Percentiles rank a stretch among this genome's conserved stretches.
These are phyloP conservation scores for Cylindrodendrum hubeiense DNA, from an alignment of 2,329 filamentous ascomycete species.

Conservation along the genomic window DNA sequence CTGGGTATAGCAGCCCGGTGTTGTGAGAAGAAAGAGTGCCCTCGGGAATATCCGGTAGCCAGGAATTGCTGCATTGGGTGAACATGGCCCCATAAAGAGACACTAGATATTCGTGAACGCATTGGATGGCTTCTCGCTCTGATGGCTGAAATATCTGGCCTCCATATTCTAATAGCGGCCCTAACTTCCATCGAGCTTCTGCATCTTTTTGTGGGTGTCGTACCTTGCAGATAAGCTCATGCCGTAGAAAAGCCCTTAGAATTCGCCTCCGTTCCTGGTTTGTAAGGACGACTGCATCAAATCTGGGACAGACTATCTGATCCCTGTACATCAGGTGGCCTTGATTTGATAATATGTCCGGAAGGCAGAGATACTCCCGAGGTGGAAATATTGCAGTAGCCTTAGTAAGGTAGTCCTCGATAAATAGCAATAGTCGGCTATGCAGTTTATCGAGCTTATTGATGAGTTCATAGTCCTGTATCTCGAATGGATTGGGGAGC, in stretches of 20 bases:
- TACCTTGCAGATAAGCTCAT: slow-evolving; percentile 19
- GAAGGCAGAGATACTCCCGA: slow-evolving; percentile 25
- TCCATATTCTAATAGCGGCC: background rate
- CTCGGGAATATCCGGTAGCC: background rate
- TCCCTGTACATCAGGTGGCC: slow-evolving; percentile 19
- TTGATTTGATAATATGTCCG: background rate
- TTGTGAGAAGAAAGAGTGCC: background rate
- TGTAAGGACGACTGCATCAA: slow-evolving; percentile 11
- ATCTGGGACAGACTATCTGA: background rate
- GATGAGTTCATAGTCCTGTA: background rate
- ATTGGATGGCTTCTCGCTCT: slow-evolving; percentile 4
- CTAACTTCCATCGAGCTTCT: background rate
- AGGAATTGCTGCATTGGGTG: slow-evolving; percentile 3
- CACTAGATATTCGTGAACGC: slow-evolving; percentile 22
- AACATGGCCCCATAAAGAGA: slow-evolving; percentile 31
- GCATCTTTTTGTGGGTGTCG: background rate
- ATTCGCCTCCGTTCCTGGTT: slow-evolving; percentile 14
- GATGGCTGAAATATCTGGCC: background rate
- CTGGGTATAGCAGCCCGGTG: slow-evolving; percentile 15
- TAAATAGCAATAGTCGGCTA: slow-evolving; percentile 8
- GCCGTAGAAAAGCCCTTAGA: slow-evolving; percentile 19
- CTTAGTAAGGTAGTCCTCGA: slow-evolving; percentile 36
- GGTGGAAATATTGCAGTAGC: slow-evolving; percentile 24
- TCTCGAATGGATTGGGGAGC: slow-evolving; percentile 21
- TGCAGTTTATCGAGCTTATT: slow-evolving; percentile 2